Conservation (phyloP, 257 asterid genomes). For the Capsicum rhomboideum region DNA sequence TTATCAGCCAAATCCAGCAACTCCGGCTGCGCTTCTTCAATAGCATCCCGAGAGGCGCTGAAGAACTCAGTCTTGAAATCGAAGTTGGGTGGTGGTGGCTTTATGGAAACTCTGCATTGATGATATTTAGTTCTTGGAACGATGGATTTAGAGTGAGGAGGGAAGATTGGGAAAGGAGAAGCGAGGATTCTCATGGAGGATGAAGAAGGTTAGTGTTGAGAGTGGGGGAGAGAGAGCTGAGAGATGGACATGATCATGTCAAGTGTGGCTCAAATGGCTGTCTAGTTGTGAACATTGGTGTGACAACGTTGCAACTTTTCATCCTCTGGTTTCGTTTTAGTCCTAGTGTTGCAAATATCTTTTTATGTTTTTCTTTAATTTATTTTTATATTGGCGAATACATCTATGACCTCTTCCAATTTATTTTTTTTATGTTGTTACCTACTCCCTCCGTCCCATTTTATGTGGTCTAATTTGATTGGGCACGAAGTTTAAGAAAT, state of each 20-base stretch:
- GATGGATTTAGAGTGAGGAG: neutral
- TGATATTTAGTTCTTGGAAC: neutral
- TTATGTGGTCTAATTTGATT: too few relatives aligned
- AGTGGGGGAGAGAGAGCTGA: neutral
- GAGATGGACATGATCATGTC: neutral
- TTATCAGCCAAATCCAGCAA: constrained; percentile 61
- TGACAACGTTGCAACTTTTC: neutral
- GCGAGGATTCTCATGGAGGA: neutral
- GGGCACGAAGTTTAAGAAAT: too few relatives aligned
- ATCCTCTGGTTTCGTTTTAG: neutral
- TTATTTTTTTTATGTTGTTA: too few relatives aligned
- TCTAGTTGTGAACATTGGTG: neutral
- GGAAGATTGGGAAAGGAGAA: neutral
- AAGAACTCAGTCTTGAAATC: constrained; percentile 53
- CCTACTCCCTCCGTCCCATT: too few relatives aligned
- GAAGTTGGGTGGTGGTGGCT: constrained; percentile 66
- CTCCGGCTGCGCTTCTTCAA: constrained; percentile 55
- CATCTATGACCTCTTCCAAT: too few relatives aligned
- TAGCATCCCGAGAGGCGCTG: constrained; percentile 32
- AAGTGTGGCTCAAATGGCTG: neutral
- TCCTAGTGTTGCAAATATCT: neutral
- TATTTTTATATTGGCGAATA: too few relatives aligned
- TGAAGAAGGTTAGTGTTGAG: neutral
- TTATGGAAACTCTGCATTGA: constrained; percentile 17
- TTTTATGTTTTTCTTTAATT: neutral